These are phyloP conservation scores for Hibiscus tridactylites DNA, from an alignment of 345 rosid genomes.

Conservation along the genomic window DNA sequence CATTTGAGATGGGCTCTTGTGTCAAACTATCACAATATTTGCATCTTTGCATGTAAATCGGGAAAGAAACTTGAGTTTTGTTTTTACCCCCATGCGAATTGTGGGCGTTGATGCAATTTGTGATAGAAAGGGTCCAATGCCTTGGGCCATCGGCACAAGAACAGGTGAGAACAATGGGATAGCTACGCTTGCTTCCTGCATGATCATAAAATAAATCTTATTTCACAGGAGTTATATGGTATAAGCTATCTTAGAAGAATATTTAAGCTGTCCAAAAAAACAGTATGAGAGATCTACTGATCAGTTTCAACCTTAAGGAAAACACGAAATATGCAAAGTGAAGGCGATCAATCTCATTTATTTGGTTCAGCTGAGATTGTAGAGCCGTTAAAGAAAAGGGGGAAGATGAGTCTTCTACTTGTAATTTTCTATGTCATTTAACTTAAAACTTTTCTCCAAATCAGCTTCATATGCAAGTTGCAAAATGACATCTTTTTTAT, in stretches of 20 bases:
- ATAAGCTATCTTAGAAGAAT: background rate
- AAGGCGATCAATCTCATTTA: background rate
- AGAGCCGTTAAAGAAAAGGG: background rate
- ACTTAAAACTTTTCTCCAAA: background rate
- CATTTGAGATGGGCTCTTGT: no score
- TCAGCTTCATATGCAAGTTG: constrained; percentile 9
- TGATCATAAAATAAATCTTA: constrained; percentile 13
- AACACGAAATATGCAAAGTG: background rate
- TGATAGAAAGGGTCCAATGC: constrained; percentile 77
- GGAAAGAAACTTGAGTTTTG: constrained; percentile 1
- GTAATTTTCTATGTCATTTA: background rate
- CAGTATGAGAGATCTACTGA: background rate
- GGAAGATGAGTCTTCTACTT: background rate
- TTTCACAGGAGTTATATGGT: background rate
- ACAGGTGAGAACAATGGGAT: constrained; percentile 95
- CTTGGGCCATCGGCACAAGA: constrained; percentile 87
- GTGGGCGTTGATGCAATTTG: constrained; percentile 74
- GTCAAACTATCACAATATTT: background rate
- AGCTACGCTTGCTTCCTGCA: constrained; percentile 83
- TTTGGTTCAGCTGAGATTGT: background rate
- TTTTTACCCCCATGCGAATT: constrained; percentile 73
- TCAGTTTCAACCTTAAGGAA: background rate
- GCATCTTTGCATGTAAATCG: background rate
- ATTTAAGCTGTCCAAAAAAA: background rate
- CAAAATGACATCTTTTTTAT: background rate